Percentiles rank a stretch among this genome's conserved stretches.
phyloP scores from a whole-genome alignment of 2,329 filamentous ascomycete genomes.

The Aspergillus fischeri region DNA sequence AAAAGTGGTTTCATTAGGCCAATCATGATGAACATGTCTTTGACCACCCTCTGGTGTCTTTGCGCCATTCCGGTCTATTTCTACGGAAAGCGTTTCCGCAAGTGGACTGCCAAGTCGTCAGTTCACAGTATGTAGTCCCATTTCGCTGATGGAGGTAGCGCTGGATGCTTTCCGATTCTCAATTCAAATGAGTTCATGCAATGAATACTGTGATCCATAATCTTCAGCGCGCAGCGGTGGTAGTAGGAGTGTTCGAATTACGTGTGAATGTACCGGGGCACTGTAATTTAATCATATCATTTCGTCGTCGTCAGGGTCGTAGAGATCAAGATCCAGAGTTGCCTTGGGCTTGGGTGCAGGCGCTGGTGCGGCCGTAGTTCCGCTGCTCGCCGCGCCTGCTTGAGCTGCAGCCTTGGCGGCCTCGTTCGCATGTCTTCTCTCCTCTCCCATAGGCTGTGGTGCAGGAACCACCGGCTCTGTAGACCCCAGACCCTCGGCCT shows the following conservation, averaged over 20 bases:
- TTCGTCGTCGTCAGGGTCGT: constrained; percentile 46
- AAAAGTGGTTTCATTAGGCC: constrained; percentile 51
- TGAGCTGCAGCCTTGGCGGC: constrained; percentile 31
- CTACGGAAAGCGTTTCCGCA: constrained; percentile 55
- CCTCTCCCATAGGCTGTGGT: constrained; percentile 26
- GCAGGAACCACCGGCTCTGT: constrained; percentile 38
- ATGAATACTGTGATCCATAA: neutral
- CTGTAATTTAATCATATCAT: constrained; percentile 13
- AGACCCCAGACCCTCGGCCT: constrained; percentile 53
- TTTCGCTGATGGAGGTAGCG: neutral
- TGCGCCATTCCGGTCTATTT: constrained; percentile 55
- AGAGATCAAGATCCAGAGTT: constrained; percentile 42
- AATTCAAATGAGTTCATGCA: neutral
- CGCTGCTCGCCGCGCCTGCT: constrained; percentile 20
- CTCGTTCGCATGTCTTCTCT: constrained; percentile 30
- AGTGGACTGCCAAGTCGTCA: constrained; percentile 52
- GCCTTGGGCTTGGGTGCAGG: constrained; percentile 34
- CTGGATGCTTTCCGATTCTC: neutral
- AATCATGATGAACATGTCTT: constrained; percentile 57
- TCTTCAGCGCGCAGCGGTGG: neutral
- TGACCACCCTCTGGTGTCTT: constrained; percentile 52
- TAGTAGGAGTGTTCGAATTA: neutral
- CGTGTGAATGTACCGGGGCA: neutral
- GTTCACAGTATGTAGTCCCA: constrained; percentile 49
- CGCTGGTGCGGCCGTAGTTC: constrained; percentile 11